Evolutionary conservation across 495 filamentous ascomycete species (phyloP).

Genomic region (Pyrenula massariospora): DNA sequence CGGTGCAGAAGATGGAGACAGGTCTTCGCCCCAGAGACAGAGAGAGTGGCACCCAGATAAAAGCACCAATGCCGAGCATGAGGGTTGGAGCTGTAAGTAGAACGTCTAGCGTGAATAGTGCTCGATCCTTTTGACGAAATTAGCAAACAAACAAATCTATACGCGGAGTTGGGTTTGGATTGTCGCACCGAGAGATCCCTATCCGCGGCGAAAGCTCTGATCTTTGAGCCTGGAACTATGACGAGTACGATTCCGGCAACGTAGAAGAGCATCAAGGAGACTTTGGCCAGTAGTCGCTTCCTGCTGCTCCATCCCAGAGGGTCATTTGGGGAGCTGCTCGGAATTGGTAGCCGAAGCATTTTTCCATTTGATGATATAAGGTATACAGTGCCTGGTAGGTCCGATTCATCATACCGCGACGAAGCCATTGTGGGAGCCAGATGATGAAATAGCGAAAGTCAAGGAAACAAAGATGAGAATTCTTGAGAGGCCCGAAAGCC

Average conservation of each 20-base stretch:
- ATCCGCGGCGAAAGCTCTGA: not conserved
- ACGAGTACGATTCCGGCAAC: not conserved
- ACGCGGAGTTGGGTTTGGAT: too few species aligned
- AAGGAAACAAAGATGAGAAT: too few species aligned
- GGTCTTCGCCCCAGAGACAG: not conserved
- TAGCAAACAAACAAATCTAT: too few species aligned
- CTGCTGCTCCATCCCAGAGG: not conserved
- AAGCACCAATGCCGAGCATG: not conserved
- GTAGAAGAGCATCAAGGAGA: not conserved
- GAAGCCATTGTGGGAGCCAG: too few species aligned
- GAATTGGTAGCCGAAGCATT: not conserved
- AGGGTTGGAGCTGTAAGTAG: not conserved
- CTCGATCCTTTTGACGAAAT: not conserved
- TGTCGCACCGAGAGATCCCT: not conserved
- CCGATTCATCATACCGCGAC: too few species aligned
- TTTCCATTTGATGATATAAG: not conserved
- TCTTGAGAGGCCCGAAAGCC: too few species aligned
- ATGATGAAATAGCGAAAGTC: too few species aligned
- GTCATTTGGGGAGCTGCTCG: not conserved
- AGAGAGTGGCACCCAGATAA: not conserved
- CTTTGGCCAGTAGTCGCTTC: not conserved
- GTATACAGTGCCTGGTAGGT: not conserved
- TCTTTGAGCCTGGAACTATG: not conserved
- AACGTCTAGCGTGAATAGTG: not conserved
- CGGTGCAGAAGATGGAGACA: not conserved